Evolutionary conservation across 768 basidiomycete species (phyloP), one percentile per base, ranked within the genome.

Genomic region (Leccinum sublutescens): DNA sequence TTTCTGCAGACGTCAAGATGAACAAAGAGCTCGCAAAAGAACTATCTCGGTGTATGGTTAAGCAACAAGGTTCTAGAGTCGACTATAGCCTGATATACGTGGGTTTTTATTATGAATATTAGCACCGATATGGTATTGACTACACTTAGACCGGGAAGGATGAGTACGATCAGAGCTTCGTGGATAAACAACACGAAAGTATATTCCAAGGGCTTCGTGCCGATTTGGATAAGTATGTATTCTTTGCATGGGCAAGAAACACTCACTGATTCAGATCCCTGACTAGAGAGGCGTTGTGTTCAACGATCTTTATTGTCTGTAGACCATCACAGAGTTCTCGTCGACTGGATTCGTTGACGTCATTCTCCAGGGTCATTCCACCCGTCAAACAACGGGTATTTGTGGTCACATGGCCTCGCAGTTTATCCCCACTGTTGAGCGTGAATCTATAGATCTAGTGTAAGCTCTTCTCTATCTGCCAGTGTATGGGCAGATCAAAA

Each of bases 271-370:
- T 27, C 8, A 27, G 15, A 56, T 17, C 31, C 8, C 49, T 5
- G 29, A 55, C 55, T 54, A 89, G 89, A 33, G 74, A 78, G 34
- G 74, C 78, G 15, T 89, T 88, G 34, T 5, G 82, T 27, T 81
- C 91, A 2, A 84, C 85, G 25, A 79, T 95, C 12, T 96, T 93
- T 74, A 95, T 96, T 60, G 90, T 90, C 66, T 65, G 81, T 73
- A 7, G 23, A 8, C 9, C 19, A 7, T 10, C 31, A 9, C 25
- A 9, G 2, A 14, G 8, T 14, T 5, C 27, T 4, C 9, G 15
- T 17, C 5, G 0, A 38, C 7, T 54, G 2, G 12, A 0, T 45
- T 45, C 5, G 2, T 19, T 47, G 0, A 40, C 34, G 23, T 25
- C 17, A 10, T 51, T 36, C 29, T 51, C 2, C 31, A 51, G 50